These are phyloP conservation scores for Entophlyctis luteolus DNA, from an alignment of 192 early-diverging fungal genomes.

Conservation along the genomic window DNA sequence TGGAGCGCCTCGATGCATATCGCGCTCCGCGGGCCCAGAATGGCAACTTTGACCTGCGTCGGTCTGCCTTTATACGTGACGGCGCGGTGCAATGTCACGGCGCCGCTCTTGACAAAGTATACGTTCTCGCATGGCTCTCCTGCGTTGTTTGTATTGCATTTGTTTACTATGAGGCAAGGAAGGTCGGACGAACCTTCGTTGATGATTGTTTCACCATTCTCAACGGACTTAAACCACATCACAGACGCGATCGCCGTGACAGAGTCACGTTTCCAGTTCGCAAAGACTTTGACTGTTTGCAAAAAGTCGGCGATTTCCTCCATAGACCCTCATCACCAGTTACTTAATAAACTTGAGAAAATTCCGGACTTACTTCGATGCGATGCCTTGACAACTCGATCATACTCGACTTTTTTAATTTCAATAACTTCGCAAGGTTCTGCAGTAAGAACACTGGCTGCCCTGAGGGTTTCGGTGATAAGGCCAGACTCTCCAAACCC, in stretches of 20 bases:
- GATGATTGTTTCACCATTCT: background rate
- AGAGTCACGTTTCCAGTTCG: background rate
- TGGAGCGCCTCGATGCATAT: conserved; percentile 1
- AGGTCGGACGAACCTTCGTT: background rate
- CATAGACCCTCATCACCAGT: background rate
- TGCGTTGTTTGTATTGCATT: background rate
- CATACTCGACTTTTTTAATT: conserved; percentile 17
- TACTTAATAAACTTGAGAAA: background rate
- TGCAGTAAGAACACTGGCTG: background rate
- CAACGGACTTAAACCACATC: conserved; percentile 5
- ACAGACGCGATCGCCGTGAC: conserved; percentile 4
- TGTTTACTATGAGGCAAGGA: background rate
- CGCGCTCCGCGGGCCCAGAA: background rate
- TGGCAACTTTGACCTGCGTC: conserved; percentile 8
- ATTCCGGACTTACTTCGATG: background rate
- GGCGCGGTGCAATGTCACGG: conserved; percentile 1
- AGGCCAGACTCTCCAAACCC: conserved; percentile 18
- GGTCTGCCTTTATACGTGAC: background rate
- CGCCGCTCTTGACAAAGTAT: conserved; percentile 16
- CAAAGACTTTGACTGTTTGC: background rate
- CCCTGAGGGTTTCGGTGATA: background rate
- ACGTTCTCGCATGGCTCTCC: conserved; percentile 11
- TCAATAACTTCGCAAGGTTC: conserved; percentile 12
- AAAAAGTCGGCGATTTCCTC: conserved; percentile 17
- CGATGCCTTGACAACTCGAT: conserved; percentile 10